Conservation (phyloP, 768 basidiomycete species). For the Boletellus ananiceps region DNA sequence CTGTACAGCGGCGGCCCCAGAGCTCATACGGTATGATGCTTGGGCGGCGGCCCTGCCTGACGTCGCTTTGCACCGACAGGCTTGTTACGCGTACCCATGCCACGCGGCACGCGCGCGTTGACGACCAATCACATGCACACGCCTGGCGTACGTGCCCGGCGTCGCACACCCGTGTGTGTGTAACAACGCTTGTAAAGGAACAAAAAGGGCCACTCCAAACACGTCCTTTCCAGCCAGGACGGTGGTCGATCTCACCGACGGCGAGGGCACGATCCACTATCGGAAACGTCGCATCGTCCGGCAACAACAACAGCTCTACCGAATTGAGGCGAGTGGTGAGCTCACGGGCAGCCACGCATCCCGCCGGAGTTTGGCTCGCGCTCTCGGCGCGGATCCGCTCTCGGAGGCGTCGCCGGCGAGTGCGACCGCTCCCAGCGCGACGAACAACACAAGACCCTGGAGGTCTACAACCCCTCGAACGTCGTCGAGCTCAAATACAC, state of each 20-base stretch:
- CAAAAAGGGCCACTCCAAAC: conserved; percentile 52
- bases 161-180: too few species aligned
- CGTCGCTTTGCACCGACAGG: too few species aligned
- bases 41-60: too few species aligned
- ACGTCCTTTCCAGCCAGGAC: conserved; percentile 46
- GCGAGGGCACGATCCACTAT: conserved; percentile 61
- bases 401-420: conserved; percentile 69
- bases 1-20: too few species aligned
- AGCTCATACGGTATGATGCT: too few species aligned
- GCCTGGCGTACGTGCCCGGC: too few species aligned
- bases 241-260: conserved; percentile 68
- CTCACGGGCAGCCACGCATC: too few species aligned
- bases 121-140: too few species aligned
- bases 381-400: conserved; percentile 54
- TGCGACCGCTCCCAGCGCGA: conserved; percentile 56
- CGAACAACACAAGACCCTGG: conserved; percentile 71
- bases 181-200: too few species aligned
- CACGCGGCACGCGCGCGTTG: too few species aligned
- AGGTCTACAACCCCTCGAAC: conserved; percentile 69
- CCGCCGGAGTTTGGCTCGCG: neutral
- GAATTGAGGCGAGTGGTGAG: conserved; percentile 65
- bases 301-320: conserved; percentile 44
- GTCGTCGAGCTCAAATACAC: conserved; percentile 69
- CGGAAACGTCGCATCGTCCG: conserved; percentile 55
- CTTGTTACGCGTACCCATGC: too few species aligned